Percentiles rank a stretch among this genome's conserved stretches.
phyloP scores from a whole-genome alignment of 805 yeast species.

The Saturnispora zaruensis region DNA sequence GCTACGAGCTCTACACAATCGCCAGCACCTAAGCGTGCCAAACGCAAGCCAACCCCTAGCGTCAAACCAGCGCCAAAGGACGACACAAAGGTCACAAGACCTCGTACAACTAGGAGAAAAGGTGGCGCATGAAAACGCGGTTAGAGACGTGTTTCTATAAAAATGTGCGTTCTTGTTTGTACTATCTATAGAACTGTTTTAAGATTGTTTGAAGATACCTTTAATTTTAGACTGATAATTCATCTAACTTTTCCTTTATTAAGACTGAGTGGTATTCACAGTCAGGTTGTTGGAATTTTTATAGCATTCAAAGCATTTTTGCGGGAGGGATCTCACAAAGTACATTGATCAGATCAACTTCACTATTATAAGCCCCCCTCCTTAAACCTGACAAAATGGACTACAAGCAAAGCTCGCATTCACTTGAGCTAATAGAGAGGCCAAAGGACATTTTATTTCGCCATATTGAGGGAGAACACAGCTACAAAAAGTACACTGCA shows the following conservation, averaged over 20 bases:
- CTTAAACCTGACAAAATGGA: background rate
- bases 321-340: background rate
- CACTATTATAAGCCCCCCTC: background rate
- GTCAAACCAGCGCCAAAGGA: background rate
- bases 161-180: background rate
- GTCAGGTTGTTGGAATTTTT: background rate
- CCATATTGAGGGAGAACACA: constrained; percentile 24
- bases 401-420: constrained; percentile 1
- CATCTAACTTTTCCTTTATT: background rate
- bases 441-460: constrained; percentile 6
- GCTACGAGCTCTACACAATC: background rate
- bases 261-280: background rate
- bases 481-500: constrained; percentile 31
- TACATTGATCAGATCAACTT: background rate
- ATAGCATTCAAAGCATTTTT: background rate
- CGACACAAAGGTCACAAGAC: background rate
- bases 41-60: background rate
- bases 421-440: background rate
- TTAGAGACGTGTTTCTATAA: background rate
- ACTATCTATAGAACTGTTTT: background rate
- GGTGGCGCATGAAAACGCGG: constrained; percentile 3
- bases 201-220: background rate
- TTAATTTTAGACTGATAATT: background rate
- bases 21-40: background rate
- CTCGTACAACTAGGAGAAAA: background rate